phyloP scores from a whole-genome alignment of 1,139 yeast genomes.

The Martiniozyma asiatica region DNA sequence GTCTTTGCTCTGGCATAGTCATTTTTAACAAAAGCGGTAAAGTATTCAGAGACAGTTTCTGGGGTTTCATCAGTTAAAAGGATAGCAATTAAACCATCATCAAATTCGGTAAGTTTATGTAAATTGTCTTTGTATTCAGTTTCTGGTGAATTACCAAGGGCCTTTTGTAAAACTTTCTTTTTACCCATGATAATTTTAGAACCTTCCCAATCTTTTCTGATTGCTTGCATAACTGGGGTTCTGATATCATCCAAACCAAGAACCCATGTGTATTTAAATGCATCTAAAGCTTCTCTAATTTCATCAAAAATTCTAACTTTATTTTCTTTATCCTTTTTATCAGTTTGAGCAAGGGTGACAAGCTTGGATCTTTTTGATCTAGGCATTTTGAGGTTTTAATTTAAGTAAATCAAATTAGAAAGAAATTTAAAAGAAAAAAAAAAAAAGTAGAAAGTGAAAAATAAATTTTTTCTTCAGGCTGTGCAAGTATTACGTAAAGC shows the following conservation, averaged over 20 bases:
- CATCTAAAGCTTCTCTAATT: conserved; percentile 70
- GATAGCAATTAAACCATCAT: conserved; percentile 72
- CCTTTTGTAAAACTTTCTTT: conserved; percentile 85
- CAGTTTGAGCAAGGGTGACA: conserved; percentile 93
- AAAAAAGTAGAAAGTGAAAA: conserved; percentile 1
- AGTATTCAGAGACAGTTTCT: conserved; percentile 75
- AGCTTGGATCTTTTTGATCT: conserved; percentile 90
- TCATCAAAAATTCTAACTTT: conserved; percentile 87
- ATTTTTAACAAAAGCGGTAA: conserved; percentile 59
- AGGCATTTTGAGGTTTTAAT: conserved; percentile 47
- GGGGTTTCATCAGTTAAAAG: conserved; percentile 81
- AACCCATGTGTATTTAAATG: conserved; percentile 70
- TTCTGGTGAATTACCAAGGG: conserved; percentile 76
- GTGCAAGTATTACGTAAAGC: conserved; percentile 1
- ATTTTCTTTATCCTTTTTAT: conserved; percentile 87
- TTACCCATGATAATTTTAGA: conserved; percentile 84
- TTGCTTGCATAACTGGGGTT: conserved; percentile 88
- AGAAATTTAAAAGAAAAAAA: background rate
- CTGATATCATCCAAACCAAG: conserved; percentile 85
- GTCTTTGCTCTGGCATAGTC: conserved; percentile 90
- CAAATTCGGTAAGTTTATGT: conserved; percentile 47
- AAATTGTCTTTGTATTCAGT: conserved; percentile 85
- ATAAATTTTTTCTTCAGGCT: conserved; percentile 3
- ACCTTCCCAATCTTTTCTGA: conserved; percentile 86
- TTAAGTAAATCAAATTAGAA: no score